Evolutionary conservation across 441 rosid genomes (phyloP).

Genomic region (Iberis amara): DNA sequence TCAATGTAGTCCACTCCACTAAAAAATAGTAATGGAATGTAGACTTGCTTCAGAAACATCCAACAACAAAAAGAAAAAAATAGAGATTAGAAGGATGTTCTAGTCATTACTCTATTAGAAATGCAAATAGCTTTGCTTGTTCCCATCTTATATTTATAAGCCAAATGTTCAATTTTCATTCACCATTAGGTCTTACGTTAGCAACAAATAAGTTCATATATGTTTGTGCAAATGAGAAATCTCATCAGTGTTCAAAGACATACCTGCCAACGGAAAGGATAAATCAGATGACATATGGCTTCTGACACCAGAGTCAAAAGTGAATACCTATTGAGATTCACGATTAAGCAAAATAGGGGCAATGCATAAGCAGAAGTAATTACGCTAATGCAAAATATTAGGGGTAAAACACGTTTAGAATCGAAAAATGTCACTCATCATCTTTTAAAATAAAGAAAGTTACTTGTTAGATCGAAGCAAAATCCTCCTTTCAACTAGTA

Average conservation of each 20-base stretch:
- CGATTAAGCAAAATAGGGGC: slow-evolving; percentile 16
- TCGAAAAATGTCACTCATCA: background rate
- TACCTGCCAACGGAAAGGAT: slow-evolving; percentile 99
- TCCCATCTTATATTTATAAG: slow-evolving; percentile 18
- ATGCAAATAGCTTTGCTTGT: slow-evolving; percentile 10
- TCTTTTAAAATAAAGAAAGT: slow-evolving; percentile 20
- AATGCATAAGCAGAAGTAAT: slow-evolving; percentile 8
- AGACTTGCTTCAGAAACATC: slow-evolving; percentile 93
- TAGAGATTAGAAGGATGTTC: slow-evolving; percentile 37
- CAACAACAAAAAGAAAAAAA: slow-evolving; percentile 37
- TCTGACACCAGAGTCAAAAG: slow-evolving; percentile 88
- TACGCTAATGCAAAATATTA: background rate
- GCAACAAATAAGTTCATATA: slow-evolving; percentile 13
- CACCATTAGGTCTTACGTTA: slow-evolving; percentile 12
- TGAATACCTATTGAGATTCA: slow-evolving; percentile 59
- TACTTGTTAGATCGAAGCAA: slow-evolving; percentile 96
- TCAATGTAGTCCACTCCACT: slow-evolving; percentile 99
- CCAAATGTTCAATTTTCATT: slow-evolving; percentile 18
- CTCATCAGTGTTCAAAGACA: slow-evolving; percentile 26
- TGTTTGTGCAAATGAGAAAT: slow-evolving; percentile 7
- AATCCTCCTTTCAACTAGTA: slow-evolving; percentile 85
- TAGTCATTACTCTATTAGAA: slow-evolving; percentile 18
- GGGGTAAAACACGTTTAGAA: slow-evolving; percentile 1
- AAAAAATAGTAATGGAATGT: slow-evolving; percentile 99
- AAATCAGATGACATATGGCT: slow-evolving; percentile 94